Base-by-base conservation (phyloP, 257 asterid genomes). In the Fraxinus anomala region DNA sequence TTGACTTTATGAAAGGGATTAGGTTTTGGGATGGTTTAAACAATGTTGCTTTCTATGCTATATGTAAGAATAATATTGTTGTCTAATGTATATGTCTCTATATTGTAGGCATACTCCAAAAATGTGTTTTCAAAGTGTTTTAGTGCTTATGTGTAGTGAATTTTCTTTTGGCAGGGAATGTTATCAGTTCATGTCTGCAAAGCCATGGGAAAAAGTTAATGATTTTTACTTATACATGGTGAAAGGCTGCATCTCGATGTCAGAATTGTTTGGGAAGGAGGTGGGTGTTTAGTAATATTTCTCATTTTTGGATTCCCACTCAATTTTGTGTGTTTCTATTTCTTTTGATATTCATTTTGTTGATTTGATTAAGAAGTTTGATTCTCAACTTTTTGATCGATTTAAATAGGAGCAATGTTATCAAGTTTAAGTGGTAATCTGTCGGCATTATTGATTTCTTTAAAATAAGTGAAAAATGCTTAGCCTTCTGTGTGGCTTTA, bases 101-200 rank as follows among this genome's bases (percentile, higher is more conserved):
- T 4, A 12, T 31, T 61, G 36, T 74, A 23, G 8, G 59, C 16
- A 24, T 24, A 9, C 56, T 49, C 61, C n/a, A 36, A 39, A 11
- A 24, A 42, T 61, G 19, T 68, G 78, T 49, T 33, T 44, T 33
- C 76, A 31, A 70, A 42, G 72, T 72, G 47, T 73, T 47, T 24
- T 34, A n/a, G 30, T 66, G 68, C 69, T 72, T 28, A 71, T 73
- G 67, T 13, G 16, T 47, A 49, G 72, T 44, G 23, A 72, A 63
- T 2, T 61, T 66, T 80, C 70, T 73, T 73, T 80, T 81, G 85
- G 78, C 87, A 95, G 99, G 89, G 99, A 95, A 87, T 85, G 98
- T 80, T 88, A 91, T 81, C 83, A 93, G 87, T 95, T 88, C 84
- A 95, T 90, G 98, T 84, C 85, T 80, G 85, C 84, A 26, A 91